Percentiles rank a stretch among this genome's conserved stretches.
Conservation (phyloP, 371 early-diverging fungal genomes). For the Chytridiales sp. region DNA sequence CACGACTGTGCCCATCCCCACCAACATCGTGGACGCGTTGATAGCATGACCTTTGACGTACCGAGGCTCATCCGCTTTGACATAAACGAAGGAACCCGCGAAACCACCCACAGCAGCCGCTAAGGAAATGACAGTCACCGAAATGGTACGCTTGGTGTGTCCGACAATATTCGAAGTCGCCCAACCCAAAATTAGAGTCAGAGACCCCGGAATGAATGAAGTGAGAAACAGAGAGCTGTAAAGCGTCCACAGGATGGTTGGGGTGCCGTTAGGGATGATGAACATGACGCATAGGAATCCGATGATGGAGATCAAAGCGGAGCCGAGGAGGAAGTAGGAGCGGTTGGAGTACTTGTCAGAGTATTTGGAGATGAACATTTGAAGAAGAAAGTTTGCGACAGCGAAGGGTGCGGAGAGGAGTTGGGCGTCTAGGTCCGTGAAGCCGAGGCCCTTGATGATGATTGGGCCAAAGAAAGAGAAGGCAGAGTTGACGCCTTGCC, state of each 20-base stretch:
- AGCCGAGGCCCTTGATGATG: slow-evolving; percentile 25
- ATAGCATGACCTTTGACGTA: slow-evolving; percentile 21
- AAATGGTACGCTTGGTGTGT: slow-evolving; percentile 23
- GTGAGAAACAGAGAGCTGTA: slow-evolving; percentile 27
- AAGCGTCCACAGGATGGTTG: not conserved
- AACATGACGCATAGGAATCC: slow-evolving; percentile 19
- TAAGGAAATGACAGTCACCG: slow-evolving; percentile 21
- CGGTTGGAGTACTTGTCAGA: slow-evolving; percentile 20
- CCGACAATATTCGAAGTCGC: slow-evolving; percentile 27
- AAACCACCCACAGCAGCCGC: slow-evolving; percentile 23
- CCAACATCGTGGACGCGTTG: slow-evolving; percentile 19
- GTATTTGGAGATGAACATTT: slow-evolving; percentile 18
- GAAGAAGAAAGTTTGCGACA: slow-evolving; percentile 22
- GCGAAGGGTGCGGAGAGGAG: slow-evolving; percentile 22
- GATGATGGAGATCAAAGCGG: slow-evolving; percentile 16
- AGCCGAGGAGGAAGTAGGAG: slow-evolving; percentile 6
- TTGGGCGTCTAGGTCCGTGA: slow-evolving; percentile 22
- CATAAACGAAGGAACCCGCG: slow-evolving; percentile 20
- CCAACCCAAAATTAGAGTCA: slow-evolving; percentile 27
- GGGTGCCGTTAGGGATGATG: not conserved
- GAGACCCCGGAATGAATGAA: slow-evolving; percentile 26
- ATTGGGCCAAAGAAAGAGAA: slow-evolving; percentile 24
- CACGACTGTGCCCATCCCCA: slow-evolving; percentile 9
- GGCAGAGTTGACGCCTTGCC: slow-evolving; percentile 27
- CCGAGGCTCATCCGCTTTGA: slow-evolving; percentile 5